Percentiles rank a stretch among this genome's conserved stretches.
Evolutionary conservation across 495 filamentous ascomycete genomes (phyloP).

Genomic region (Hypoxylon rickii): DNA sequence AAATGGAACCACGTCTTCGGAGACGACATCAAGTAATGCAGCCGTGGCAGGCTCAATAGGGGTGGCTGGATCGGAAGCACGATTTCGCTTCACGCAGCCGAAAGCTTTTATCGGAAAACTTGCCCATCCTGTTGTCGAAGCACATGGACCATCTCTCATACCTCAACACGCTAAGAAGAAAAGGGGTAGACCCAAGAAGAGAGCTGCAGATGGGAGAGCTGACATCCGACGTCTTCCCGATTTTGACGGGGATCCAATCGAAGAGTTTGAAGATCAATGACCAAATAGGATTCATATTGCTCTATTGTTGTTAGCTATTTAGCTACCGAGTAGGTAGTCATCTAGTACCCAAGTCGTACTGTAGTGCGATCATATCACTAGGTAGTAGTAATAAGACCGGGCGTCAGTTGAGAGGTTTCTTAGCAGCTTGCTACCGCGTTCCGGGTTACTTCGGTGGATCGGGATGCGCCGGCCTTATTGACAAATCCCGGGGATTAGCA

Average conservation of each 20-base stretch:
- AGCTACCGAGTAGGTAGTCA: no score
- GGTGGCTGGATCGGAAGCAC: conserved; percentile 24
- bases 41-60: conserved; percentile 28
- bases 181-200: conserved; percentile 40
- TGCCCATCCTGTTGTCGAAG: conserved; percentile 2
- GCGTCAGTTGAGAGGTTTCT: no score
- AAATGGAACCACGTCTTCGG: conserved; percentile 29
- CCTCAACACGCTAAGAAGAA: conserved; percentile 21
- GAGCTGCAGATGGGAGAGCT: conserved; percentile 42
- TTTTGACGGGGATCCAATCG: conserved; percentile 51
- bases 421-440: background rate
- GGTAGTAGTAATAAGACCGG: no score
- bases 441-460: conserved; percentile 1
- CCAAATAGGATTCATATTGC: background rate
- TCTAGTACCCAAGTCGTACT: no score
- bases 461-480: conserved; percentile 7
- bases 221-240: conserved; percentile 49
- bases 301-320: background rate
- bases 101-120: conserved; percentile 48
- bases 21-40: conserved; percentile 29
- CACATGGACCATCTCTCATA: background rate
- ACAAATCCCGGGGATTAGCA: conserved; percentile 3
- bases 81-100: conserved; percentile 44
- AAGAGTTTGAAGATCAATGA: conserved; percentile 46
- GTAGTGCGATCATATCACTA: no score